A percentile compares a stretch with the other conserved stretches of the same genome.
Evolutionary conservation across 192 early-diverging fungal genomes (phyloP).

Genomic region (Backusella tuberculispora): DNA sequence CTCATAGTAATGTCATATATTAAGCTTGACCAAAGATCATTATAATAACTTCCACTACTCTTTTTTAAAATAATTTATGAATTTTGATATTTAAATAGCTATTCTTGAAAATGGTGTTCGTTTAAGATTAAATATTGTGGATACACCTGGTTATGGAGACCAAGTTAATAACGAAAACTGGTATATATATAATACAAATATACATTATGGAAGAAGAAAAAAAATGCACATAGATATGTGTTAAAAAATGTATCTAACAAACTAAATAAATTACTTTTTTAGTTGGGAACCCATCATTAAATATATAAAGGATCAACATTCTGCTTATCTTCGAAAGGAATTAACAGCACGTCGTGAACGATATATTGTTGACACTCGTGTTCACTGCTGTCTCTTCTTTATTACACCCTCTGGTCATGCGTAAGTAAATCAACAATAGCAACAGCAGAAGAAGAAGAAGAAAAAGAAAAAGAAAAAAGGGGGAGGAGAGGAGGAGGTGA

Average conservation of each 20-base stretch:
- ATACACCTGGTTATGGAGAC: conserved; percentile 98
- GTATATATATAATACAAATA: conserved; percentile 43
- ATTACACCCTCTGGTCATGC: conserved; percentile 94
- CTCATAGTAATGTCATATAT: conserved; percentile 64
- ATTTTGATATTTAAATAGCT: conserved; percentile 52
- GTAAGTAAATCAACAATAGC: conserved; percentile 48
- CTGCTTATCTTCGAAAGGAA: conserved; percentile 92
- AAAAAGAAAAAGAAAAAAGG: background rate
- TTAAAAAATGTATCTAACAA: conserved; percentile 80
- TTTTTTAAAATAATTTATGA: background rate
- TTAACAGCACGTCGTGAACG: conserved; percentile 84
- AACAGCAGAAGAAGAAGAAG: too few species aligned
- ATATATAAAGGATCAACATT: conserved; percentile 99
- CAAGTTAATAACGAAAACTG: conserved; percentile 99
- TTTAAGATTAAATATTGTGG: conserved; percentile 92
- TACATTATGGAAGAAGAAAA: background rate
- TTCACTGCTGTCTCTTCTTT: conserved; percentile 96
- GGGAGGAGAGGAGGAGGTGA: too few species aligned
- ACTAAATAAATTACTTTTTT: too few species aligned
- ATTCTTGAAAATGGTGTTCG: conserved; percentile 96
- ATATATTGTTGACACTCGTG: conserved; percentile 91
- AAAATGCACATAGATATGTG: conserved; percentile 47
- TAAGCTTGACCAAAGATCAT: background rate
- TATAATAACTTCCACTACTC: background rate
- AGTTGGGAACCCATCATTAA: conserved; percentile 97